Evolutionary conservation across 495 filamentous ascomycete genomes (phyloP), one percentile per base, ranked within the genome.

Genomic region (Hapsidospora chrysogenum): DNA sequence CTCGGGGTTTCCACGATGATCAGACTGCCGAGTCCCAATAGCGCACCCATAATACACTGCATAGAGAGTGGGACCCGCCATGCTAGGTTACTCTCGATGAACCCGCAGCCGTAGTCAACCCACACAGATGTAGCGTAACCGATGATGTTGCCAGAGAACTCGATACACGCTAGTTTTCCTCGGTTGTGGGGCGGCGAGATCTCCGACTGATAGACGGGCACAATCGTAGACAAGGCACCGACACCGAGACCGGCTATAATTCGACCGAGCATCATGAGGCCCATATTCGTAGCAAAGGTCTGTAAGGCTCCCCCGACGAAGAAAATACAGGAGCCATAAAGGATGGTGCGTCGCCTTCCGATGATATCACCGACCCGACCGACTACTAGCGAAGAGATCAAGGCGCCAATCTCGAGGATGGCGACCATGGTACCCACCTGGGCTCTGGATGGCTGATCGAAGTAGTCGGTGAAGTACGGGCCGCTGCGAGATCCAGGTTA

Each of bases 61-160:
- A 92, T 85, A 13, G 92, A 57, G 25, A 97, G 58, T 6, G 89
- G 89, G 30, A 95, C 38, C 9, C 89, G 80, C 89, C 92, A 97
- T 4, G 89, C 80, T 57, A 78, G 71, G 46, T 96, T 61, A 46
- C 66, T 78, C 33, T 80, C 46, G 48, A 97, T 95, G 52, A 70
- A 95, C 37, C 80, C 87, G 57, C 87, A 96, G 42, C 86, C 84
- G 52, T 96, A 97, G 58, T 96, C 89, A 1, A 96, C 86, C 89
- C 89, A 97, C 7, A 97, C 89, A 43, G 85, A 94, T 32, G 84
- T 80, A 31, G 85, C 81, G 54, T 97, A 97, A 17, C 89, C 89
- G 42, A 78, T 72, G 41, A 97, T 92, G 53, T 97, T 97, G 20
- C 89, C 89, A 0, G 92, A 84, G 48, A 97, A 97, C 52, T 96